Conservation (phyloP, 768 basidiomycete genomes). For the Saitozyma podzolica region DNA sequence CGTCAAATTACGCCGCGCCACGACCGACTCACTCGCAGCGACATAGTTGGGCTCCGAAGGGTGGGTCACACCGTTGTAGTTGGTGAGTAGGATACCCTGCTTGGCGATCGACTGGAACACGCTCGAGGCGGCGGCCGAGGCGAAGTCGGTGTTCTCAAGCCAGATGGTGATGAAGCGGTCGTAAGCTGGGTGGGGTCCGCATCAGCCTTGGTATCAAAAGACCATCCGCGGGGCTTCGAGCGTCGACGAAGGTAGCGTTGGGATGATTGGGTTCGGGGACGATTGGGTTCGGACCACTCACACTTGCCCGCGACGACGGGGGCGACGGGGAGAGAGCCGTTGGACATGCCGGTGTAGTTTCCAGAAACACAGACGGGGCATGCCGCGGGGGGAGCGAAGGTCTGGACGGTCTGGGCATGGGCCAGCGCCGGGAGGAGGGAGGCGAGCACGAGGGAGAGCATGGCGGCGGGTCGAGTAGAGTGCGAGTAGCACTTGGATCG, state of each 20-base stretch:
- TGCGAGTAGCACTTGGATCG: background rate
- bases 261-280: too few species aligned
- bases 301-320: constrained; percentile 54
- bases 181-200: constrained; percentile 43
- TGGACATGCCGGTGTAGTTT: constrained; percentile 56
- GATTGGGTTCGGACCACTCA: too few species aligned
- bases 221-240: too few species aligned
- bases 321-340: constrained; percentile 56
- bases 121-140: constrained; percentile 36
- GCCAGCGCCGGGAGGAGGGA: constrained; percentile 1
- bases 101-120: constrained; percentile 55
- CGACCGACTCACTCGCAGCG: constrained; percentile 44
- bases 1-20: background rate
- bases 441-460: constrained; percentile 9
- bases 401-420: constrained; percentile 27
- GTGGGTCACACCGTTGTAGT: constrained; percentile 39
- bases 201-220: too few species aligned
- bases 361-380: constrained; percentile 45
- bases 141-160: constrained; percentile 67
- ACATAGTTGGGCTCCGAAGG: constrained; percentile 63
- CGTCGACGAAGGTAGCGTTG: too few species aligned
- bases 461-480: constrained; percentile 1
- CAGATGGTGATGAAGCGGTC: constrained; percentile 62
- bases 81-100: constrained; percentile 59
- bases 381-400: constrained; percentile 47